phyloP scores from a whole-genome alignment of 2,329 filamentous ascomycete genomes.

The Botrytis fragariae region DNA sequence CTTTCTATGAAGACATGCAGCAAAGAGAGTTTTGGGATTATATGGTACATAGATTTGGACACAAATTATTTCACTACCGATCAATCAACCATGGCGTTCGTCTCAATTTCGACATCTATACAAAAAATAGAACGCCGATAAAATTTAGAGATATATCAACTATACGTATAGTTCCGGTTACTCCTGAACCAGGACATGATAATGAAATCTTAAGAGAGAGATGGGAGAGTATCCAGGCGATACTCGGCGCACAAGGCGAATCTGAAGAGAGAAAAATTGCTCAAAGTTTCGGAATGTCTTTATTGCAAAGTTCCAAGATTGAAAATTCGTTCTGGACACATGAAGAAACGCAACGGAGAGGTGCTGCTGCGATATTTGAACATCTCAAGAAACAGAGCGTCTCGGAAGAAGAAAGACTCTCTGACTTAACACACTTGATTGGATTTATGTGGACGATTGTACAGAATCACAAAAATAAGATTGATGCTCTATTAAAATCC shows the following conservation, averaged over 20 bases:
- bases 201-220: neutral
- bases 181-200: neutral
- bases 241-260: neutral
- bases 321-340: slow-evolving; percentile 8
- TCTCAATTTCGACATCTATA: neutral
- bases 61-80: slow-evolving; percentile 23
- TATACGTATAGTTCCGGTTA: neutral
- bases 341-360: neutral
- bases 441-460: neutral
- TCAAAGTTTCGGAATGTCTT: neutral
- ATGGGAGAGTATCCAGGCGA: neutral
- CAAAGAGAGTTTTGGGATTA: slow-evolving; percentile 29
- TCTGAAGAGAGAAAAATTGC: neutral
- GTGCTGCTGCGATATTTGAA: neutral
- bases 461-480: neutral
- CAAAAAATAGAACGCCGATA: neutral
- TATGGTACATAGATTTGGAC: slow-evolving; percentile 22
- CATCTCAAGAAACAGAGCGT: neutral
- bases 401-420: neutral
- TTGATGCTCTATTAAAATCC: neutral
- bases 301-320: neutral
- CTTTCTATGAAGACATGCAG: slow-evolving; percentile 28
- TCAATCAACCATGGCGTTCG: slow-evolving; percentile 13
- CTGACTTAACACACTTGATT: neutral
- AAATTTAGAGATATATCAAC: neutral